Evolutionary conservation across 1,284 basidiomycete species (phyloP), one percentile per base, ranked within the genome.

Genomic region (Lentinus polychrous): DNA sequence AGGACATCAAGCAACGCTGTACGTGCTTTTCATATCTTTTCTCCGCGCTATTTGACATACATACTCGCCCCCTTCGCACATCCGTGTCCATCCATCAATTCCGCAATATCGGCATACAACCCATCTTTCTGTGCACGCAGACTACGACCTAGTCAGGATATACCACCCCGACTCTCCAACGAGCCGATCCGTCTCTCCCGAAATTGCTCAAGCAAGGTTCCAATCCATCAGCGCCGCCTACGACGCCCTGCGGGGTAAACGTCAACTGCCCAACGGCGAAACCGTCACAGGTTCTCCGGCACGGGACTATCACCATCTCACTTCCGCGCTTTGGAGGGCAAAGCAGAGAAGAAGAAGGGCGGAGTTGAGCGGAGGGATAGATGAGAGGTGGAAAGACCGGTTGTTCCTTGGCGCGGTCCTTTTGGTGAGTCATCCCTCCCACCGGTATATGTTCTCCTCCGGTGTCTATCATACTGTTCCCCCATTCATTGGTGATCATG

Each of bases 81-180:
- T 14, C 27, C 27, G 4, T 27, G 10, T 27, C 5, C 5, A 37
- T 37, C 12, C 14, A 37, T 37, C 36, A 37, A 15, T 12, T 14
- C 36, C 18, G 36, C 36, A 14, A 37, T 37, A 14, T 37, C n/a
- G n/a, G 5, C 4, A 15, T 15, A 4, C 36, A 27, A 4, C 27
- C 4, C 27, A 10, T 27, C 27, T 5, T 5, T 27, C 10, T 27
- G 27, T 4, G 27, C 27, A 27, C 4, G n/a, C 53, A 86, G 83
- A 86, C 62, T 86, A 81, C 57, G 83, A 86, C 48, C 74, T 86
- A 33, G 83, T 86, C 34, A 73, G 79, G 32, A 67, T 75, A 23
- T 83, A 86, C 60, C 84, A 86, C 57, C 84, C 84, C 2, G 83
- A 86, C 59, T 82, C 83, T 0, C 67, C 72, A 0, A 60, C 74